Conservation (phyloP, 495 filamentous ascomycete species). For the Podospora pseudocomata region DNA sequence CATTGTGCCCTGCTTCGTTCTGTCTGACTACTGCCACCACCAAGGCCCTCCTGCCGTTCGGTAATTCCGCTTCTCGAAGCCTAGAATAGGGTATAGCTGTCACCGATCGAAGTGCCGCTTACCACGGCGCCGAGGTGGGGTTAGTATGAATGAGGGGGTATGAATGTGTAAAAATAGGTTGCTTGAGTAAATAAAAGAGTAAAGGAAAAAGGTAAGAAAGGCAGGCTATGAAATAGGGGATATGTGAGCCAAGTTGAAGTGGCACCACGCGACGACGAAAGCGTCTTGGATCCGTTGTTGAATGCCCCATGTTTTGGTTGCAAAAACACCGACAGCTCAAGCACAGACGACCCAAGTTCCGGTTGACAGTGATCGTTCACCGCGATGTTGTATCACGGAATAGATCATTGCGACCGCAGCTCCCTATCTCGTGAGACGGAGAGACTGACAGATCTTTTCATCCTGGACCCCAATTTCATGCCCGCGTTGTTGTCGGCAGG, state of each 20-base stretch:
- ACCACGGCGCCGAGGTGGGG: not conserved
- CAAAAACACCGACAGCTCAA: constrained; percentile 70
- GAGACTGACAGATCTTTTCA: constrained; percentile 35
- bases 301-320: constrained; percentile 77
- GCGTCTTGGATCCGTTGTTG: constrained; percentile 72
- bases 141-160: not conserved
- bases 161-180: not conserved
- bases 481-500: constrained; percentile 1
- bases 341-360: constrained; percentile 46
- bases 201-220: constrained; percentile 16
- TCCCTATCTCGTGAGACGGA: constrained; percentile 20
- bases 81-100: not conserved
- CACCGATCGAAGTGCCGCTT: not conserved
- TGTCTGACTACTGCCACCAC: not conserved
- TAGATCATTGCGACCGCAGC: constrained; percentile 31
- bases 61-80: not conserved
- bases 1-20: not conserved
- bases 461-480: constrained; percentile 24
- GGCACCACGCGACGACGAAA: constrained; percentile 59
- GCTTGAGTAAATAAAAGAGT: not conserved
- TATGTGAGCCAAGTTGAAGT: constrained; percentile 64
- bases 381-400: constrained; percentile 50
- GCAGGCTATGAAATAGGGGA: constrained; percentile 34
- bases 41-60: too few species aligned
- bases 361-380: constrained; percentile 33